Evolutionary conservation across 257 asterid species (phyloP), one percentile per base, ranked within the genome.

Genomic region (Perilla frutescens): DNA sequence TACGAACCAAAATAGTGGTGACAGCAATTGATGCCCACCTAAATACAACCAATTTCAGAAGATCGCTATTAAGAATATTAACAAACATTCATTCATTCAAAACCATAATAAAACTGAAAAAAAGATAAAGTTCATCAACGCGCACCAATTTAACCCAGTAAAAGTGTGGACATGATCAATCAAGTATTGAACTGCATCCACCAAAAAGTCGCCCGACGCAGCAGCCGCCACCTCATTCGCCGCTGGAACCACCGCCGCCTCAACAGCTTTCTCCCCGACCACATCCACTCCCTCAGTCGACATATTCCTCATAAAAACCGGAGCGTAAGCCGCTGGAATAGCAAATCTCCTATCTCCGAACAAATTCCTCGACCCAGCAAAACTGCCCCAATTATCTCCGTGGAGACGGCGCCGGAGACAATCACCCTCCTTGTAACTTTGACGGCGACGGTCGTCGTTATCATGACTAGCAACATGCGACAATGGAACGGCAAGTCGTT

Each of bases 1-100:
- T 68, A n/a, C 98, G 90, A 66, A 92, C 88, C 76, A 92, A 59
- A 71, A 90, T 6, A 26, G 96, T 87, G 26, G 97, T 80, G 62
- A 54, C 32, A 63, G 75, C 85, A 70, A 92, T 89, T 13, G 98
- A 84, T 51, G 81, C 85, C 96, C 97, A 90, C 98, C 98, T 92
- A 85, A 79, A 77, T 59, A 88, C 53, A 57, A 71, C 45, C 78
- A 73, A 58, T 68, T 53, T 65, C 65, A 75, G 55, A 68, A 34
- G 15, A 71, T 63, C 70, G 20, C 39, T 8, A 4, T 60, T 37
- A 39, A 55, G 7, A 72, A 68, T 41, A 50, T 41, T 53, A 32
- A 57, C 8, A 59, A 40, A 12, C 55, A 68, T 29, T 43, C 8
- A 57, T 29, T 59, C 37, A 69, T 29, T 54, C 49, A 67, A 31